Evolutionary conservation across 345 rosid genomes (phyloP).

Genomic region (Lumnitzera racemosa): DNA sequence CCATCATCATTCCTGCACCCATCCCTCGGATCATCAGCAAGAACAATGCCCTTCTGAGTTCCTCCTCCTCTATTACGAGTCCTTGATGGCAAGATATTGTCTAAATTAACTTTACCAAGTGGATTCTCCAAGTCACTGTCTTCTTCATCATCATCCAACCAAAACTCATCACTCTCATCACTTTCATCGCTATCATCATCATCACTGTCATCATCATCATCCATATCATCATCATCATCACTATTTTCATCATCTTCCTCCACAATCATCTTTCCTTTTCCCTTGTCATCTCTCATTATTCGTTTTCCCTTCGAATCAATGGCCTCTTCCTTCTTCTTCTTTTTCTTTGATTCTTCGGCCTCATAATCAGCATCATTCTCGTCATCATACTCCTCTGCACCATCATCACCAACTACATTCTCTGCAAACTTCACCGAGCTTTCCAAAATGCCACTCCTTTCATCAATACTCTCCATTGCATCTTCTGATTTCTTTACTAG

Average conservation of each 20-base stretch:
- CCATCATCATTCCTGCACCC: neutral
- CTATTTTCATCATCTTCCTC: conserved; percentile 37
- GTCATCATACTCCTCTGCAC: too few relatives aligned
- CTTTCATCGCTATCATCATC: too few relatives aligned
- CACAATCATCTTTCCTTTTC: conserved; percentile 35
- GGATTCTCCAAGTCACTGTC: conserved; percentile 76
- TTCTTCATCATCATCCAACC: conserved; percentile 27
- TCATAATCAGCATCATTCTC: too few relatives aligned
- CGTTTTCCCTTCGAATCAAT: conserved; percentile 15
- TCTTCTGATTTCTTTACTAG: neutral
- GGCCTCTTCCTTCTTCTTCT: conserved; percentile 1
- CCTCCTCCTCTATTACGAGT: conserved; percentile 36
- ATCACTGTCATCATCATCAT: conserved; percentile 25
- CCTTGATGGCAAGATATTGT: conserved; percentile 73
- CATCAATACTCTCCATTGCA: neutral
- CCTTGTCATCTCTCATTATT: conserved; percentile 30
- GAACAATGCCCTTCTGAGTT: conserved; percentile 42
- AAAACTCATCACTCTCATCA: too few relatives aligned
- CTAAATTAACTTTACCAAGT: conserved; percentile 78
- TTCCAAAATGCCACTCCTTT: too few relatives aligned
- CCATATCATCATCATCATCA: conserved; percentile 24
- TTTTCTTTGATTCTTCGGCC: too few relatives aligned
- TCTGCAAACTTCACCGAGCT: too few relatives aligned
- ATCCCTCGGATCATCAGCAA: conserved; percentile 23
- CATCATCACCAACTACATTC: too few relatives aligned